A percentile compares a stretch with the other conserved stretches of the same genome.
phyloP scores from a whole-genome alignment of 352 stramenopile species.

The Phytopythium kandeliae region DNA sequence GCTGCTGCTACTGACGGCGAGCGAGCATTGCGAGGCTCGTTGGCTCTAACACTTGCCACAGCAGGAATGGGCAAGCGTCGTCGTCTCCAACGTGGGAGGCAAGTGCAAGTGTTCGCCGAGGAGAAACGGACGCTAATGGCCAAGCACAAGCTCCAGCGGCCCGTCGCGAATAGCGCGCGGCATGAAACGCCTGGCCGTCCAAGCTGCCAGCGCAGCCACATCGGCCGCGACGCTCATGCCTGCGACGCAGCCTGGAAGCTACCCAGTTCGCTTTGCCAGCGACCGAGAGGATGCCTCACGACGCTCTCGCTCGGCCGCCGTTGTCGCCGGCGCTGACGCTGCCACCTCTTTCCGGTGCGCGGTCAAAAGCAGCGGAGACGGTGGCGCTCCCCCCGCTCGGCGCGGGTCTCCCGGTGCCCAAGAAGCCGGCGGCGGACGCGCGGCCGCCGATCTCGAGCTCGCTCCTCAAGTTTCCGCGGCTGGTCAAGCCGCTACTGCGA shows the following conservation, averaged over 20 bases:
- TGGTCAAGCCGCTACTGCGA: constrained; percentile 22
- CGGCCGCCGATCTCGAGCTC: background rate
- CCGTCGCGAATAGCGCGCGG: background rate
- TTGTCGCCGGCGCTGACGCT: background rate
- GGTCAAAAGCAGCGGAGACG: background rate
- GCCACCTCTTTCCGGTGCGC: background rate
- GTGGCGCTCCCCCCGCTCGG: background rate
- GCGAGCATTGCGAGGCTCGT: no score
- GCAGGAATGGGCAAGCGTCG: no score
- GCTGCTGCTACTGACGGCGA: background rate
- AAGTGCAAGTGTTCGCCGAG: no score
- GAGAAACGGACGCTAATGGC: no score
- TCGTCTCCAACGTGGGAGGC: no score
- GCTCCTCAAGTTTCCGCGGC: constrained; percentile 32
- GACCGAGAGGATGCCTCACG: constrained; percentile 4
- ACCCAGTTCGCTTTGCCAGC: no score
- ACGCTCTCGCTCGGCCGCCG: background rate
- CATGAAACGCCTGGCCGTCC: background rate
- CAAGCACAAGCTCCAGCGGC: no score
- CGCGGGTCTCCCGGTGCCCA: background rate
- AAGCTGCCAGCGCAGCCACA: background rate
- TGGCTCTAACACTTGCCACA: no score
- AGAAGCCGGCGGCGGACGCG: background rate
- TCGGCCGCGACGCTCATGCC: background rate
- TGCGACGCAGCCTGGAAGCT: background rate